Evolutionary conservation across 768 basidiomycete genomes (phyloP).

Genomic region (Sutorius australiensis): DNA sequence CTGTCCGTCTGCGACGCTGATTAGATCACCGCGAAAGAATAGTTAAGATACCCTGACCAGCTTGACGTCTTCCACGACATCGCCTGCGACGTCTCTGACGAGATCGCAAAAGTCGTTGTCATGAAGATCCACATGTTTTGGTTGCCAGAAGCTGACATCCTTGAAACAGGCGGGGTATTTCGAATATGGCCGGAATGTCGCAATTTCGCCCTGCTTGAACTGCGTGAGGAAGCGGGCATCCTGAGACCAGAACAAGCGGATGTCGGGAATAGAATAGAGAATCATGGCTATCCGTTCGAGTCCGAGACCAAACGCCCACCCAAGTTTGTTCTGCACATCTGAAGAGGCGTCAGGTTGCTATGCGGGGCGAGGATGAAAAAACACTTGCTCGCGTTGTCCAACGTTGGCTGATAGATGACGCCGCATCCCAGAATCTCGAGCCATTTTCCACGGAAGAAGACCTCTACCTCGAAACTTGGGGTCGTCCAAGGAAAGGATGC

Average conservation of each 20-base stretch:
- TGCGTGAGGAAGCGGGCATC: slow-evolving; percentile 87
- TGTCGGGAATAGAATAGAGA: slow-evolving; percentile 94
- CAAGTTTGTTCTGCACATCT: slow-evolving; percentile 81
- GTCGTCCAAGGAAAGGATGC: slow-evolving; percentile 98
- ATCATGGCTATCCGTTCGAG: slow-evolving; percentile 98
- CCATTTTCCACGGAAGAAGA: slow-evolving; percentile 95
- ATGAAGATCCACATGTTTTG: slow-evolving; percentile 55
- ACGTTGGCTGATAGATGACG: slow-evolving; percentile 83
- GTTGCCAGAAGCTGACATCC: slow-evolving; percentile 93
- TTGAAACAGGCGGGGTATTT: slow-evolving; percentile 91
- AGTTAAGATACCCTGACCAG: slow-evolving; percentile 46
- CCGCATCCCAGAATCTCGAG: slow-evolving; percentile 94
- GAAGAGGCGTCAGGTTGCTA: slow-evolving; percentile 10
- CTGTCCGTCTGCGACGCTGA: slow-evolving; percentile 67
- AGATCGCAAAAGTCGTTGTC: slow-evolving; percentile 98
- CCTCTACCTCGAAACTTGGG: slow-evolving; percentile 97
- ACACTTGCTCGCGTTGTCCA: slow-evolving; percentile 78
- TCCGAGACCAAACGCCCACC: slow-evolving; percentile 98
- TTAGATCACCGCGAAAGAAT: slow-evolving; percentile 1
- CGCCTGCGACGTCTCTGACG: slow-evolving; percentile 88
- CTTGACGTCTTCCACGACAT: slow-evolving; percentile 87
- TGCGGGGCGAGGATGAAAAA: neutral
- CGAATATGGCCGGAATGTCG: slow-evolving; percentile 85
- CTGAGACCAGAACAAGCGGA: slow-evolving; percentile 94
- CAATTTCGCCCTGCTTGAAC: slow-evolving; percentile 73